Percentiles rank a stretch among this genome's conserved stretches.
These are phyloP conservation scores for Globisporangium uncinulatum DNA, from an alignment of 352 stramenopile species.

Conservation along the genomic window DNA sequence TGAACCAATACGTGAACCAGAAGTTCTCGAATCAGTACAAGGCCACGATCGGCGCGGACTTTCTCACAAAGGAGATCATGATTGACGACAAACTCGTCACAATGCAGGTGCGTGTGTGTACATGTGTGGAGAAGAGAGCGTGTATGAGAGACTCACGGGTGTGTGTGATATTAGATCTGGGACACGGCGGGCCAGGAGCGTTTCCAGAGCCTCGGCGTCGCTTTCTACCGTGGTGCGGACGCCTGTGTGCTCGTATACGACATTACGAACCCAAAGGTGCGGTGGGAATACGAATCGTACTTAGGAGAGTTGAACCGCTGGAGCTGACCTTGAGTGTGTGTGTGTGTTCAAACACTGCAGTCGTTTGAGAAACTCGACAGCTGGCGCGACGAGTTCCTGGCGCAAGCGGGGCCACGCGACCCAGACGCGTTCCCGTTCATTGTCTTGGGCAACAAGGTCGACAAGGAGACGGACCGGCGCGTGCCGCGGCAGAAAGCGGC, in stretches of 20 bases:
- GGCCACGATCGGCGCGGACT: slow-evolving; percentile 98
- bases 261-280: slow-evolving; percentile 95
- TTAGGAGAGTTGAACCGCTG: not conserved
- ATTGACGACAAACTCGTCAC: slow-evolving; percentile 95
- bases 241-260: slow-evolving; percentile 99
- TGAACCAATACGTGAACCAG: slow-evolving; percentile 99
- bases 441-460: slow-evolving; percentile 98
- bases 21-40: slow-evolving; percentile 99
- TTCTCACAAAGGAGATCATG: slow-evolving; percentile 96
- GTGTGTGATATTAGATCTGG: slow-evolving; percentile 90
- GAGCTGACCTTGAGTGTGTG: not conserved
- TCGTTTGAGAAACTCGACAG: slow-evolving; percentile 97
- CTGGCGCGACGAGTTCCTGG: slow-evolving; percentile 97
- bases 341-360: slow-evolving; percentile 19
- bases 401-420: slow-evolving; percentile 87
- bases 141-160: not conserved
- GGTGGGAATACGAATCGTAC: not conserved
- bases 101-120: slow-evolving; percentile 67
- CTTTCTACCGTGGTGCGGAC: slow-evolving; percentile 98
- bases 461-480: slow-evolving; percentile 88
- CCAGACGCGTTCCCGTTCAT: slow-evolving; percentile 96
- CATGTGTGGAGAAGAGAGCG: not conserved
- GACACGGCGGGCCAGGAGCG: slow-evolving; percentile 98
- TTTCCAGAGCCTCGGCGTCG: slow-evolving; percentile 97
- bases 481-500: slow-evolving; percentile 88